Conservation (phyloP, 164 flowering plant genomes). For the Pachysandra terminalis region DNA sequence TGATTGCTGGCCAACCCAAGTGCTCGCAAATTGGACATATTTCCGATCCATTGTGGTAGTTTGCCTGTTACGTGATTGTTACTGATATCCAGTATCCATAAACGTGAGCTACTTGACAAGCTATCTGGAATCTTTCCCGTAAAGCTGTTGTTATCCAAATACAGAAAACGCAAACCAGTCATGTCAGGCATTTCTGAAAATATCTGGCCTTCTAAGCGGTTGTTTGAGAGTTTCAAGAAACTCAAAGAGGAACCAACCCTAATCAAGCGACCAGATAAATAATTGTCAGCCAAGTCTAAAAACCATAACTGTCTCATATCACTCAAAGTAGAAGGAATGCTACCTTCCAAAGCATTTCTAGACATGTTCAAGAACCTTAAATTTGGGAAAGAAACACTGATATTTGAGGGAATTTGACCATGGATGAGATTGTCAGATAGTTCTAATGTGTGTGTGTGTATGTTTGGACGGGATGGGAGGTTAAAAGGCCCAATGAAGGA, state of each 20-base stretch:
- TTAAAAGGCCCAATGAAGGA: neutral
- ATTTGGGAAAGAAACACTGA: neutral
- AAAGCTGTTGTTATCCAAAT: slow-evolving; percentile 5
- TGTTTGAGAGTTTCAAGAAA: slow-evolving; percentile 1
- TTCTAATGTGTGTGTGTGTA: neutral
- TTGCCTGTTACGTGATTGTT: slow-evolving; percentile 9
- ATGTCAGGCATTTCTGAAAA: neutral
- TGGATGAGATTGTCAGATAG: neutral
- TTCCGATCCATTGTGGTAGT: slow-evolving; percentile 13
- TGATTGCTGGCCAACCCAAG: neutral
- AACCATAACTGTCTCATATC: neutral
- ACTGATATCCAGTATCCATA: neutral
- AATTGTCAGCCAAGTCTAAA: slow-evolving; percentile 9
- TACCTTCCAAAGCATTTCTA: slow-evolving; percentile 3
- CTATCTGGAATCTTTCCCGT: neutral
- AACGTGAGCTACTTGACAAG: neutral
- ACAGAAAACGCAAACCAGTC: neutral
- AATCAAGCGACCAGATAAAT: neutral
- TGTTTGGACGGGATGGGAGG: neutral
- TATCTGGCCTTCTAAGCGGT: slow-evolving; percentile 9
- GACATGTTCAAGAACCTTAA: neutral
- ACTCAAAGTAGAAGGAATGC: slow-evolving; percentile 7
- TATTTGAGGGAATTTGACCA: slow-evolving; percentile 8
- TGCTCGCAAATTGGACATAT: neutral
- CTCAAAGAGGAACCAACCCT: neutral